Conservation (phyloP, 495 filamentous ascomycete species). For the Trichoderma asperelloides region DNA sequence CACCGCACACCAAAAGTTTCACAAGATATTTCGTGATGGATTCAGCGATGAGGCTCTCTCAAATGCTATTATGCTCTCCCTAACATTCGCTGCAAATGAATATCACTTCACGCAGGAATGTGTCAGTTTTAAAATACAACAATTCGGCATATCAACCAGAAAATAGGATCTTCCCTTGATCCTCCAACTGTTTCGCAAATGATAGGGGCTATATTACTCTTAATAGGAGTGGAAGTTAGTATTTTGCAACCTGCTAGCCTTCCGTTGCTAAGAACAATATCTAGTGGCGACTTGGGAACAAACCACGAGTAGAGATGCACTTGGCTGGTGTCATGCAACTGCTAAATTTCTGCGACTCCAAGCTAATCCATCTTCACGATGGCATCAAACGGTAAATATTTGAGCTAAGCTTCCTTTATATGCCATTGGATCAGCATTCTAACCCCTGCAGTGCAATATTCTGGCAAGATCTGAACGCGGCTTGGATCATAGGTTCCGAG, state of each 20-base stretch:
- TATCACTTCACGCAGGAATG: background rate
- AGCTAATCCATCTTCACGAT: background rate
- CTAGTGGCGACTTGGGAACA: background rate
- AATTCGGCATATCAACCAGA: background rate
- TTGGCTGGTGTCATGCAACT: background rate
- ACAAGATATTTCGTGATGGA: background rate
- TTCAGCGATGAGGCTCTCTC: background rate
- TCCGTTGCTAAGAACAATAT: background rate
- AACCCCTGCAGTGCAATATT: background rate
- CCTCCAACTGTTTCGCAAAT: background rate
- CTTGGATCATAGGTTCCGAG: background rate
- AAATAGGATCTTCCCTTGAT: background rate
- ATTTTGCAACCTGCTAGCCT: background rate
- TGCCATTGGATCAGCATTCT: background rate
- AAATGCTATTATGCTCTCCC: background rate
- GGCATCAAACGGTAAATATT: background rate
- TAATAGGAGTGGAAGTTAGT: background rate
- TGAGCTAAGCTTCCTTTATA: background rate
- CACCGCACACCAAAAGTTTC: background rate
- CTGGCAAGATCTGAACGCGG: background rate
- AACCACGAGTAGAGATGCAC: background rate
- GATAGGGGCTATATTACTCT: background rate
- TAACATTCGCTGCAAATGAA: background rate
- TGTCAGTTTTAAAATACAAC: background rate
- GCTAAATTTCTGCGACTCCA: background rate